phyloP scores from a whole-genome alignment of 306 rosid species.

The Cucumis cinereus region DNA sequence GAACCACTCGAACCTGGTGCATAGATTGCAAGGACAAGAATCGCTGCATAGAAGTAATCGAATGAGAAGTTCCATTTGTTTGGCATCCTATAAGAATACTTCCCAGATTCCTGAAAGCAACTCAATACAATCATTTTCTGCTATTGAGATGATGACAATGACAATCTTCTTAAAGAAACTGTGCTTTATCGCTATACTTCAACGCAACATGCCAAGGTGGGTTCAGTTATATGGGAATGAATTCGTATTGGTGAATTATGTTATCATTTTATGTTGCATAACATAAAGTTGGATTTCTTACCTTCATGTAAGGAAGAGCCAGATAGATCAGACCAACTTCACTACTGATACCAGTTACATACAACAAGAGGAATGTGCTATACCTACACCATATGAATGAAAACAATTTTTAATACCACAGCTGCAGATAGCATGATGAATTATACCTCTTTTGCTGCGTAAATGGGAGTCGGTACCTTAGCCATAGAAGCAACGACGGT shows the following conservation, averaged over 20 bases:
- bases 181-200: background rate
- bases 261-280: background rate
- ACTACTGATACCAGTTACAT: constrained; percentile 51
- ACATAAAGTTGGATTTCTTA: constrained; percentile 12
- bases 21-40: constrained; percentile 36
- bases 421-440: background rate
- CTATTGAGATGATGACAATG: background rate
- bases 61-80: constrained; percentile 77
- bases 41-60: constrained; percentile 44
- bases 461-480: constrained; percentile 34
- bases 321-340: constrained; percentile 59
- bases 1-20: constrained; percentile 47
- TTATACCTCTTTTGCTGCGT: background rate
- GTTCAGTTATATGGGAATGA: background rate
- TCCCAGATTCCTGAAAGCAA: constrained; percentile 46
- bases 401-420: background rate
- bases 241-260: background rate
- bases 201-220: background rate
- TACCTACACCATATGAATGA: constrained; percentile 34
- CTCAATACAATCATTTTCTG: constrained; percentile 1
- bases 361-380: constrained; percentile 54
- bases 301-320: constrained; percentile 66
- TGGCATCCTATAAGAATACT: constrained; percentile 68
- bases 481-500: constrained; percentile 85
- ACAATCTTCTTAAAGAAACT: background rate